Base-by-base conservation (phyloP, 2,329 filamentous ascomycete genomes). In the Colletotrichum sp. region DNA sequence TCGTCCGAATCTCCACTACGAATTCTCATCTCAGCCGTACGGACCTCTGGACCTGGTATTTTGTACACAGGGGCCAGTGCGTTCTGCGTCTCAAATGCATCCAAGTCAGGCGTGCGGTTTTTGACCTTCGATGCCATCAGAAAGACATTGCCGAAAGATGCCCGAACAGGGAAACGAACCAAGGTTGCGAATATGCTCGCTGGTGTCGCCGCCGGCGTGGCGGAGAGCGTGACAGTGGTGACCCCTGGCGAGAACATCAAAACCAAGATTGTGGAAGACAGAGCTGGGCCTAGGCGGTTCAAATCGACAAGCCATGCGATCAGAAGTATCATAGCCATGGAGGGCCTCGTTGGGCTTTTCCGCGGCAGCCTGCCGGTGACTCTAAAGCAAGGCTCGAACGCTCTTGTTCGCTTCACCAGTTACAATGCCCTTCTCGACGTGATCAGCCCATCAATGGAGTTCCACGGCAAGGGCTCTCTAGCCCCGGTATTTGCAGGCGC, bases 161-260 rank as follows among this genome's bases (percentile, higher is more conserved):
- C 60, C 1, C 24, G 57, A 24, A 63, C 72, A 6, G 52, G 68
- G 2, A 68, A 72, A 3, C 60, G 64, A 18, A 80, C 67, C 34
- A 77, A 79, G 32, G 63, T 72, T 68, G 76, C 79, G 1, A 81
- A 78, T 43, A 77, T 81, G 21, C 65, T 80, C 1, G 75, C 81
- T 0, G 81, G 80, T 8, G 61, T 82, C 0, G 76, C 74, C 18
- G 80, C 79, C 2, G 80, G 80, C 0, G 57, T 79, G 3, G 68
- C 76, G 1, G 80, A 81, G 61, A 79, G 77, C 16, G 55, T 81
- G 4, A 67, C 77, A 6, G 79, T 82, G 18, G 80, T 82, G 16
- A 80, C 80, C 24, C 80, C 81, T 15, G 80, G 80, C 8, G 80
- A 82, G 66, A 80, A 79, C 43, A 63, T 81, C 64, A 81, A 82